Conservation (phyloP, 2,329 filamentous ascomycete species). For the Aspergillus sp. region DNA sequence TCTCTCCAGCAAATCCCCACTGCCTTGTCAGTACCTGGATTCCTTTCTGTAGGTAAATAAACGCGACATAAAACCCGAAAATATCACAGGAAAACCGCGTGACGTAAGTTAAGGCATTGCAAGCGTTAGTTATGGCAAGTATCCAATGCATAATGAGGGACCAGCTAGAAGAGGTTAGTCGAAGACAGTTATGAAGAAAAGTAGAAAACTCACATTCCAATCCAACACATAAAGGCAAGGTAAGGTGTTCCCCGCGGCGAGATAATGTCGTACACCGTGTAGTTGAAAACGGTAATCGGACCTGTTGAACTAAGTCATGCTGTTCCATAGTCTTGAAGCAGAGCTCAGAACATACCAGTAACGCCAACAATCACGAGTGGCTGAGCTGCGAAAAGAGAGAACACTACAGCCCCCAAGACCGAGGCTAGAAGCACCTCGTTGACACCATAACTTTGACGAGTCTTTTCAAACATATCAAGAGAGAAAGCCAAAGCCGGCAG, state of each 20-base stretch:
- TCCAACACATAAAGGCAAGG: constrained; percentile 89
- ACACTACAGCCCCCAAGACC: constrained; percentile 80
- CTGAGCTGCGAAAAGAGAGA: constrained; percentile 77
- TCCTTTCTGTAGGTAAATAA: constrained; percentile 89
- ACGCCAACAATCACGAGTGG: constrained; percentile 90
- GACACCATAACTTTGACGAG: constrained; percentile 80
- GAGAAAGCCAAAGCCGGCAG: constrained; percentile 86
- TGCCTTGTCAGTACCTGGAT: constrained; percentile 82
- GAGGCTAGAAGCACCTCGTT: constrained; percentile 90
- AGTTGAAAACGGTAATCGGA: constrained; percentile 94
- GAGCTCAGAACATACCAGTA: constrained; percentile 59
- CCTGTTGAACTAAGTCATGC: constrained; percentile 44
- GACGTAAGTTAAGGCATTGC: constrained; percentile 86
- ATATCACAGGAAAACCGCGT: constrained; percentile 92
- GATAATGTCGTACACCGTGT: constrained; percentile 91
- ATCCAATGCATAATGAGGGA: constrained; percentile 83
- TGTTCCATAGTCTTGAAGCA: not conserved
- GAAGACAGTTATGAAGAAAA: not conserved
- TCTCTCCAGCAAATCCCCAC: constrained; percentile 62
- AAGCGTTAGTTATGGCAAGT: constrained; percentile 81
- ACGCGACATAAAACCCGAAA: constrained; percentile 91
- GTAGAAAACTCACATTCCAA: constrained; percentile 66
- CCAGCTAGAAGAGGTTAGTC: constrained; percentile 61
- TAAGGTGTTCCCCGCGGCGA: constrained; percentile 76
- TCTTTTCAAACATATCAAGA: constrained; percentile 91